Evolutionary conservation across 345 rosid genomes (phyloP).

Genomic region (Gossypium sturtianum): DNA sequence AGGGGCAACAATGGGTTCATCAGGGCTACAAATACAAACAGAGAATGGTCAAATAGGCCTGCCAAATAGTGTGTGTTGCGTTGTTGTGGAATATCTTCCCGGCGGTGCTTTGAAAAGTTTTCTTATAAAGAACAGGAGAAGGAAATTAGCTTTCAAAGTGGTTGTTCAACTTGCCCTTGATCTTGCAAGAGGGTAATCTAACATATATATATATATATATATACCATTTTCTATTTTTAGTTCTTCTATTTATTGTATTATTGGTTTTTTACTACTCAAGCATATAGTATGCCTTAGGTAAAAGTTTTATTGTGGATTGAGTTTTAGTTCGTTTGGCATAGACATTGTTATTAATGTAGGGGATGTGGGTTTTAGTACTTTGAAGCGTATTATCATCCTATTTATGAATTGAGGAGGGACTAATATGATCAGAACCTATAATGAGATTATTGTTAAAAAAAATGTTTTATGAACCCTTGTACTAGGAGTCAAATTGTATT

Average conservation of each 20-base stretch:
- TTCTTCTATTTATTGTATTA: neutral
- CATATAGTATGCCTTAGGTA: neutral
- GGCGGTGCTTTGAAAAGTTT: constrained; percentile 87
- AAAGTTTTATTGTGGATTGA: no score
- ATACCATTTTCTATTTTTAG: neutral
- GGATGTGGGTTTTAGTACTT: rapidly evolving
- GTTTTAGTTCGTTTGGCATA: no score
- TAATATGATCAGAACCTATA: no score
- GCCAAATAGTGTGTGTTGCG: constrained; percentile 92
- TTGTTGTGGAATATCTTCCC: constrained; percentile 92
- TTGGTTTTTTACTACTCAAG: neutral
- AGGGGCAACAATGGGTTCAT: constrained; percentile 95
- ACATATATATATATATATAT: neutral
- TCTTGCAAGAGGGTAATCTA: constrained; percentile 88
- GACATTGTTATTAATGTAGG: rapidly evolving
- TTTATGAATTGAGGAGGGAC: no score
- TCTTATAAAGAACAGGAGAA: constrained; percentile 85
- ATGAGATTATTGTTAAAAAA: no score
- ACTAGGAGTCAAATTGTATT: no score
- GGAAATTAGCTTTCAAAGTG: constrained; percentile 86
- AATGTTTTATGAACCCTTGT: rapidly evolving
- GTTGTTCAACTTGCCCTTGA: constrained; percentile 92
- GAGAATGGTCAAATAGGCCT: constrained; percentile 72
- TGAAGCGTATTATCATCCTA: no score
- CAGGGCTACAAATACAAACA: constrained; percentile 71